Conservation (phyloP, 2,329 filamentous ascomycete species). For the Colletotrichum phormii region DNA sequence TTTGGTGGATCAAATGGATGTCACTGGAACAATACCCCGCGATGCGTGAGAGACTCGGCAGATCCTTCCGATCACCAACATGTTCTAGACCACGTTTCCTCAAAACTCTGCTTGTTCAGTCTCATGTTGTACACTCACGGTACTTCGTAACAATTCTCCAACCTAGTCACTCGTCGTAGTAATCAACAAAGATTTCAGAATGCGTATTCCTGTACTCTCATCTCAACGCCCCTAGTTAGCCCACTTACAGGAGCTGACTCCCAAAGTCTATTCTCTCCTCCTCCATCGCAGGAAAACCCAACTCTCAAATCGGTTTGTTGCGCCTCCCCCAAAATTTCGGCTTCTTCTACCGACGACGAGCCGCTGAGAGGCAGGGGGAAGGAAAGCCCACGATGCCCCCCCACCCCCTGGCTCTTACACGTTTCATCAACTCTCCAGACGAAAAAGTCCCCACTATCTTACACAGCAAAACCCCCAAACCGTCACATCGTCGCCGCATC, state of each 20-base stretch:
- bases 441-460: background rate
- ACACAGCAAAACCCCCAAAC: background rate
- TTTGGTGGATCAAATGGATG: background rate
- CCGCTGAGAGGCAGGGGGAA: background rate
- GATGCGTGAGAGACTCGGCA: background rate
- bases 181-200: background rate
- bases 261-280: background rate
- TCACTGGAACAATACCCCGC: background rate
- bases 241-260: background rate
- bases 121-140: background rate
- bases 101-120: background rate
- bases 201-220: background rate
- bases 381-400: background rate
- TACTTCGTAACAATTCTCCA: background rate
- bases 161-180: background rate
- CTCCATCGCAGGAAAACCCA: too few relatives aligned
- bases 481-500: slow-evolving; percentile 14
- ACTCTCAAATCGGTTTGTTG: background rate
- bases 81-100: background rate
- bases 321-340: background rate
- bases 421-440: slow-evolving; percentile 3
- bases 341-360: background rate
- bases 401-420: background rate
- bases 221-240: background rate
- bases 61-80: background rate